Base-by-base conservation (phyloP, 768 basidiomycete genomes). In the Boletus reticulatus region DNA sequence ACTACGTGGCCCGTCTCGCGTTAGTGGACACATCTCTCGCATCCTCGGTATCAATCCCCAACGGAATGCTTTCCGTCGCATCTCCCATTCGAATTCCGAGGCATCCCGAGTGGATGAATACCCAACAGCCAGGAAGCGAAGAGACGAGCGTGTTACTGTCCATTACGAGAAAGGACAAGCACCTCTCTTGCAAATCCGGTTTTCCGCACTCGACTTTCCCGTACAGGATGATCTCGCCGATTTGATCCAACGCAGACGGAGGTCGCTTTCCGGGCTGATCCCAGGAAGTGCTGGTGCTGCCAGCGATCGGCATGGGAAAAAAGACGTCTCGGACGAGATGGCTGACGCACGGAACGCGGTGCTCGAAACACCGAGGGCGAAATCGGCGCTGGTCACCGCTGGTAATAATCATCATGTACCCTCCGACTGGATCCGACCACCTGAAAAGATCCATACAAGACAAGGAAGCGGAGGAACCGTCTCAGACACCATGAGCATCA, bases 141-240 rank as follows among this genome's bases (percentile, higher is more conserved):
- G 45, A n/a, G 55, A 64, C 5, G 73, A 78, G 47, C 78, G 79
- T 0, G 85, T 86, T 6, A 85, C 82, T 1, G 70, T 85, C 19
- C 73, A 72, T 22, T 76, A 75, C 51, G 71, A 74, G 42, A 63
- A 67, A 24, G 81, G 77, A 32, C 63, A 62, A 20, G 74, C 81
- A 2, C 84, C 85, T 29, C 75, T 69, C 32, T 71, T 86, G 20
- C 72, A 79, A 36, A 75, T 86, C 64, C 82, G 84, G 13, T 81
- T 85, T 61, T 85, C 85, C 0, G 58, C 56, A 10, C 62, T 82
- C 37, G 77, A 78, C 44, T 57, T 81, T 19, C 81, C 80, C 17
- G n/a, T 58, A 48, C 62, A 51, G 50, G 62, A 38, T 43, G 16
- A 31, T 19, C 59, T 59, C 50, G 54, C 65, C 2, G 60, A 61